These are phyloP conservation scores for Hanseniaspora hatyaiensis DNA, from an alignment of 805 yeast genomes.

Conservation along the genomic window DNA sequence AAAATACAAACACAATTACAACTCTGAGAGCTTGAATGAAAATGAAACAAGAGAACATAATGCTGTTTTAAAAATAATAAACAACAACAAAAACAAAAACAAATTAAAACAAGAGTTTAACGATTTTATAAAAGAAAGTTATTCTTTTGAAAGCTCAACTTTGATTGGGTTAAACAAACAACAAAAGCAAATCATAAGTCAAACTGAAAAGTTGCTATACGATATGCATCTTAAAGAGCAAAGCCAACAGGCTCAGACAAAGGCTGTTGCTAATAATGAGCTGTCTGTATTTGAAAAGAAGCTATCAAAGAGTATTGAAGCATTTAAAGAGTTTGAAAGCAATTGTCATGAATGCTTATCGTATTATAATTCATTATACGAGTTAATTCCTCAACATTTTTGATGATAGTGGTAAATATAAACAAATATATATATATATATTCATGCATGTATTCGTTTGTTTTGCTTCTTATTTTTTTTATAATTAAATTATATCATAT, in stretches of 20 bases:
- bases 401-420: background rate
- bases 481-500: background rate
- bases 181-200: background rate
- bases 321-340: conserved; percentile 9
- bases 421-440: background rate
- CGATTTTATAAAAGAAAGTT: conserved; percentile 1
- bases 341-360: conserved; percentile 13
- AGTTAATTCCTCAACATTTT: conserved; percentile 14
- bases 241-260: background rate
- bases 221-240: background rate
- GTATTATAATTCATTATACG: conserved; percentile 10
- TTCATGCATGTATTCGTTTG: too few species aligned
- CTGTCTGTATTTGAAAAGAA: background rate
- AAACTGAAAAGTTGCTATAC: background rate
- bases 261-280: too few species aligned
- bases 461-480: too few species aligned
- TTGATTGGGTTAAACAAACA: conserved; percentile 2
- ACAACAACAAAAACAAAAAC: background rate
- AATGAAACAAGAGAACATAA: conserved; percentile 24
- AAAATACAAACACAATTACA: conserved; percentile 3
- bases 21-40: conserved; percentile 57
- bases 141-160: conserved; percentile 4
- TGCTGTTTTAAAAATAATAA: background rate
- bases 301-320: background rate
- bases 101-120: conserved; percentile 7